These are phyloP conservation scores for Potentilla sterilis DNA, from an alignment of 306 rosid genomes.

Conservation along the genomic window DNA sequence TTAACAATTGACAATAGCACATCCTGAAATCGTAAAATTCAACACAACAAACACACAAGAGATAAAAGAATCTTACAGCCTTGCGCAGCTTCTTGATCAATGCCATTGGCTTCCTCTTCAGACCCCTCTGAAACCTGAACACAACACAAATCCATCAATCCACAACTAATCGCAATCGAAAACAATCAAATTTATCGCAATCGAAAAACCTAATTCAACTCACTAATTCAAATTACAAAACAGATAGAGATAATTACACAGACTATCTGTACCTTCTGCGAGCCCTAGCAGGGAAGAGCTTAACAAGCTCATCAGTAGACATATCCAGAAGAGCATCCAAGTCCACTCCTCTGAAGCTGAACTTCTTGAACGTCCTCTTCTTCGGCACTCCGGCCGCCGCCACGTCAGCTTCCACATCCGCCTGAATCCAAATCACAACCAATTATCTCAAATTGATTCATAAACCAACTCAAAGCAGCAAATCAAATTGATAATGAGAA, in stretches of 20 bases:
- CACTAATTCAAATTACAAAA: not conserved
- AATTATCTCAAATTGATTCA: not conserved
- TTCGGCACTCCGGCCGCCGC: slow-evolving; percentile 57
- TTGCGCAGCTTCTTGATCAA: slow-evolving; percentile 88
- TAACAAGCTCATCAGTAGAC: slow-evolving; percentile 82
- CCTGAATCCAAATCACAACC: slow-evolving; percentile 29
- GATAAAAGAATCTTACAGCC: slow-evolving; percentile 42
- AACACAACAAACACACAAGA: not conserved
- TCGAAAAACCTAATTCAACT: not conserved
- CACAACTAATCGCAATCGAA: not conserved
- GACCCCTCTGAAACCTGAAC: slow-evolving; percentile 83
- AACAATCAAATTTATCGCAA: not conserved
- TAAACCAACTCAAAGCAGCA: not conserved
- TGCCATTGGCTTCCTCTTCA: slow-evolving; percentile 91
- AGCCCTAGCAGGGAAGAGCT: slow-evolving; percentile 77
- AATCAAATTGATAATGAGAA: not conserved
- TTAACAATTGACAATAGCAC: not conserved
- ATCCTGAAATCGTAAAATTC: too few relatives aligned
- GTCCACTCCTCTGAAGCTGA: slow-evolving; percentile 80
- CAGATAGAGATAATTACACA: not conserved
- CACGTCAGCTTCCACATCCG: slow-evolving; percentile 57
- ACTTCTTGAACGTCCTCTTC: slow-evolving; percentile 90
- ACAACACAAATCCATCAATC: not conserved
- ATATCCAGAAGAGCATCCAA: slow-evolving; percentile 76
- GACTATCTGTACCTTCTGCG: slow-evolving; percentile 57